These are phyloP conservation scores for Elongisporangium anandrum DNA, from an alignment of 352 stramenopile genomes.

Conservation along the genomic window DNA sequence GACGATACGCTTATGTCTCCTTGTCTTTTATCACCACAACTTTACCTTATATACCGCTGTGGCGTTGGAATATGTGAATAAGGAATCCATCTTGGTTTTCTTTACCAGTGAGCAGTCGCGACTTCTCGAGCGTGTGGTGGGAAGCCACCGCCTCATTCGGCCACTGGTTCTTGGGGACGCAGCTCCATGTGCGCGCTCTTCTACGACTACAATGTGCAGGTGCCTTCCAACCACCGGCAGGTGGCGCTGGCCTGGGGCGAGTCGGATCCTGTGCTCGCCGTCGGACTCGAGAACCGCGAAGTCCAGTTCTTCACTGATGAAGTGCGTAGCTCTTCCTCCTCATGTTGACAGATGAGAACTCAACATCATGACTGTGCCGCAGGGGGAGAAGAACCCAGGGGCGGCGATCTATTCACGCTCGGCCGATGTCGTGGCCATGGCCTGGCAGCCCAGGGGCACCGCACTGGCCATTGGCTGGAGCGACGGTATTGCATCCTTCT, in stretches of 20 bases:
- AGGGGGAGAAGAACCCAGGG: conserved; percentile 67
- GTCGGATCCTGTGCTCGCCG: conserved; percentile 74
- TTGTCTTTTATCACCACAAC: too few species aligned
- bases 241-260: conserved; percentile 82
- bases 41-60: too few species aligned
- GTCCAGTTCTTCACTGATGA: conserved; percentile 91
- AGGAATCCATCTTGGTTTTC: not conserved
- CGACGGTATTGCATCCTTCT: conserved; percentile 35
- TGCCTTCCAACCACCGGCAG: conserved; percentile 60
- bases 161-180: not conserved
- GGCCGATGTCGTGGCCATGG: conserved; percentile 75
- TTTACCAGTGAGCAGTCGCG: not conserved
- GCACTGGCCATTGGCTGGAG: conserved; percentile 83
- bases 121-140: not conserved
- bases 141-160: not conserved
- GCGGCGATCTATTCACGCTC: conserved; percentile 49
- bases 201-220: conserved; percentile 78
- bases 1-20: too few species aligned
- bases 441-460: conserved; percentile 81
- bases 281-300: conserved; percentile 77
- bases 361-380: conserved; percentile 2
- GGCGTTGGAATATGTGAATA: too few species aligned
- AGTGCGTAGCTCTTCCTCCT: conserved; percentile 18
- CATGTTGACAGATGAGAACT: not conserved
- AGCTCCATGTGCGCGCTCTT: conserved; percentile 40